Evolutionary conservation across 129 eudicot genomes (phyloP), one percentile per base, ranked within the genome.

Genomic region (Helianthus tuberosus): DNA sequence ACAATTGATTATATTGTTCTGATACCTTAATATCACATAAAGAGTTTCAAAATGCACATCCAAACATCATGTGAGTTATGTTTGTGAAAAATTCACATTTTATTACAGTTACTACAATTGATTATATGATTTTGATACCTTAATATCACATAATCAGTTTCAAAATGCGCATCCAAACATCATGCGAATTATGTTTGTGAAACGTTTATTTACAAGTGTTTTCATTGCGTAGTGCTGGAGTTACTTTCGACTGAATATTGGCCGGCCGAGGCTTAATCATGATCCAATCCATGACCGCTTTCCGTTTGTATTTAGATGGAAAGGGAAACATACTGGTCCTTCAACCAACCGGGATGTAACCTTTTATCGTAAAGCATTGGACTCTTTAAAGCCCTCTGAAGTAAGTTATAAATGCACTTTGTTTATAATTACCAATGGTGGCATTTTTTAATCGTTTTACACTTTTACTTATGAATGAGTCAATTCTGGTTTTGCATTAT

Each of bases 291-390:
- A 87, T 83, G 97, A 86, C 59, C 80, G 92, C 49, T 94, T 94
- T 83, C 99, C 99, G 8, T 87, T 94, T 51, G 97, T 91, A 68
- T 96, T 91, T 62, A 84, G 97, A 80, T 94, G 99, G 99, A 94
- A 90, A 83, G 97, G 99, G 68, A 94, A 88, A 73, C 99, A 94
- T 70, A 86, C 88, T 61, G 91, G 99, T 75, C 94, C 99, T 36
- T 88, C 90, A 27, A 68, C 96, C 63, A 94, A 86, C 76, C 91
- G 97, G 62, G 99, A 94, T 84, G 88, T 94, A 59, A 79, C 85
- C 25, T 94, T 94, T 77, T 94, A 94, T 67, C 99, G 99, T 74
- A 94, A 94, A 80, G 82, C 97, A 70, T 73, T 94, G 71, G 99
- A 94, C 77, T 78, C 86, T 64, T 57, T 94, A 60, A 88, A 88